These are phyloP conservation scores for Millerago galiae DNA, from an alignment of 805 yeast species.

Conservation along the genomic window DNA sequence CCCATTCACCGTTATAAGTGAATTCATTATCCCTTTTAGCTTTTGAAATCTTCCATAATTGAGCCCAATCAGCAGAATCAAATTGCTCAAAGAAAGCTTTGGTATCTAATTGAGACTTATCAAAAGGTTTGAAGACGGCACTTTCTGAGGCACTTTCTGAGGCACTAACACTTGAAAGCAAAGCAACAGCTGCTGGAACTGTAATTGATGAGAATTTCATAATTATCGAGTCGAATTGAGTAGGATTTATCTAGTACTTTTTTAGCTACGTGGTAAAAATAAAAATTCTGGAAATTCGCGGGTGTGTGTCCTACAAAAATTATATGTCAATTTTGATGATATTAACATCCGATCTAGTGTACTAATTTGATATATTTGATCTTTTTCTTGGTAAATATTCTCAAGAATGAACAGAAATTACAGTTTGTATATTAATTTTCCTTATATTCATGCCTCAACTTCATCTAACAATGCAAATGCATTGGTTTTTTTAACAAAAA, in stretches of 20 bases:
- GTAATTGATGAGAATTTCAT: constrained; percentile 22
- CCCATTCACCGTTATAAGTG: constrained; percentile 71
- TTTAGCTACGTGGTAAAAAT: constrained; percentile 2
- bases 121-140: constrained; percentile 33
- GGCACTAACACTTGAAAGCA: constrained; percentile 11
- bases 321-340: background rate
- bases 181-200: constrained; percentile 19
- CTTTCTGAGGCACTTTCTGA: constrained; percentile 17
- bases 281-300: background rate
- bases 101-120: constrained; percentile 27
- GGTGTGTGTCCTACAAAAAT: background rate
- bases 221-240: too few relatives aligned
- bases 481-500: constrained; percentile 11
- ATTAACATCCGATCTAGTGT: background rate
- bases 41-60: constrained; percentile 56
- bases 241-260: background rate
- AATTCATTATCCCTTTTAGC: constrained; percentile 47
- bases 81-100: constrained; percentile 67
- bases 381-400: too few relatives aligned
- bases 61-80: constrained; percentile 29
- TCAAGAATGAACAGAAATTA: background rate
- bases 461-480: constrained; percentile 27
- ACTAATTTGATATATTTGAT: too few relatives aligned
- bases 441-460: constrained; percentile 24
- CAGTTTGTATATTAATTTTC: too few relatives aligned